phyloP scores from a whole-genome alignment of 805 yeast genomes.

The Starmerella roubikii region DNA sequence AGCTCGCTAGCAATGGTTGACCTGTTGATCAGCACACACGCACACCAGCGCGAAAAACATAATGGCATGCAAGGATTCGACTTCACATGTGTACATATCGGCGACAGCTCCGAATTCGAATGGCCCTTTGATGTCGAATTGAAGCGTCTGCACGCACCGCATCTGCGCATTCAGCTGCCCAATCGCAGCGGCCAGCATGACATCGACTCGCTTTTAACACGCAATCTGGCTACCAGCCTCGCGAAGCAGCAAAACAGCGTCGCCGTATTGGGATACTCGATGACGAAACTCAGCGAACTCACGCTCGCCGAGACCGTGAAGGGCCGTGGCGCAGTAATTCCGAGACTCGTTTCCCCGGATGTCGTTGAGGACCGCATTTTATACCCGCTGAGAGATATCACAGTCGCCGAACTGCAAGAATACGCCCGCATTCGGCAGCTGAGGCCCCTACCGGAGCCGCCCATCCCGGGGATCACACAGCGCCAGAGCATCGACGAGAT shows the following conservation, averaged over 20 bases:
- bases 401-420: slow-evolving; percentile 51
- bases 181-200: slow-evolving; percentile 53
- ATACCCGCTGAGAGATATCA: slow-evolving; percentile 64
- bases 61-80: slow-evolving; percentile 58
- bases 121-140: slow-evolving; percentile 19
- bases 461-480: slow-evolving; percentile 37
- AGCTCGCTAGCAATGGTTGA: slow-evolving; percentile 60
- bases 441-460: slow-evolving; percentile 19
- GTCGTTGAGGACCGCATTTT: slow-evolving; percentile 20
- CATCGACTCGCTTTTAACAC: slow-evolving; percentile 35
- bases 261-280: slow-evolving; percentile 57
- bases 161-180: neutral
- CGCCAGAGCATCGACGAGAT: slow-evolving; percentile 74
- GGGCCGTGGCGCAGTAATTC: slow-evolving; percentile 68
- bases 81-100: slow-evolving; percentile 37
- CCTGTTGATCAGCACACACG: slow-evolving; percentile 44
- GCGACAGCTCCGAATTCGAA: neutral
- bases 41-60: slow-evolving; percentile 49
- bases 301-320: slow-evolving; percentile 68
- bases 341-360: slow-evolving; percentile 25
- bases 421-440: slow-evolving; percentile 37
- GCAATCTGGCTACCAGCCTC: slow-evolving; percentile 34
- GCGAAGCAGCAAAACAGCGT: slow-evolving; percentile 37
- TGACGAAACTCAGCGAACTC: slow-evolving; percentile 72
- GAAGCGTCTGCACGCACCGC: neutral